These are phyloP conservation scores for Solanum etuberosum DNA, from an alignment of 257 asterid species.

Conservation along the genomic window DNA sequence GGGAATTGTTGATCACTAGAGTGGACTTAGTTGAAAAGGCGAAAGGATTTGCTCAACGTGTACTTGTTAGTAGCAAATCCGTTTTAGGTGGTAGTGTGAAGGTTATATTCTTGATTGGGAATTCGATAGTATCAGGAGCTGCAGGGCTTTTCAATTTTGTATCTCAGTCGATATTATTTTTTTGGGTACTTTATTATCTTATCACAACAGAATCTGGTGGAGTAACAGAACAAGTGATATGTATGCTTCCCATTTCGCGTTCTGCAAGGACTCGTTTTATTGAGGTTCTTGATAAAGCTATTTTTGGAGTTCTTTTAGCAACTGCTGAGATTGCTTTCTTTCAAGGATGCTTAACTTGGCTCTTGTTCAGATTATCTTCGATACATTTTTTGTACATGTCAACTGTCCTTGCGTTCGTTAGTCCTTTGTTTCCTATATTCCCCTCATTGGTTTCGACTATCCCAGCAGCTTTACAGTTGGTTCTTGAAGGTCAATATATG, in stretches of 20 bases:
- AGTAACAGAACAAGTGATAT: conserved; percentile 83
- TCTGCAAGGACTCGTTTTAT: conserved; percentile 65
- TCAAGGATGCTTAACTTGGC: conserved; percentile 98
- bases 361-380: conserved; percentile 55
- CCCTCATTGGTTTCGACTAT: conserved; percentile 54
- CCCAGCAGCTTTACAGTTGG: conserved; percentile 55
- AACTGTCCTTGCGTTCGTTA: conserved; percentile 52
- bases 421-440: conserved; percentile 53
- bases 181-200: conserved; percentile 75
- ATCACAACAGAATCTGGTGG: conserved; percentile 93
- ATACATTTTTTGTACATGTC: conserved; percentile 82
- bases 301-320: conserved; percentile 74
- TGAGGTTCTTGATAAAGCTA: conserved; percentile 73
- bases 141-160: conserved; percentile 67
- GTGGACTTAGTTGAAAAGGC: conserved; percentile 80
- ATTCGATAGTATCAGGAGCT: conserved; percentile 88
- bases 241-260: conserved; percentile 69
- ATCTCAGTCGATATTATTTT: conserved; percentile 73
- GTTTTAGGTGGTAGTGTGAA: conserved; percentile 73
- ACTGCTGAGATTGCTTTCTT: conserved; percentile 85
- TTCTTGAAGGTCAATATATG: conserved; percentile 49
- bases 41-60: conserved; percentile 69
- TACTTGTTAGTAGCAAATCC: conserved; percentile 52
- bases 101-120: conserved; percentile 43
- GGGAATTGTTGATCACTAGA: conserved; percentile 57